Conservation (phyloP, 495 filamentous ascomycete species). For the Penicillium crystallinum region DNA sequence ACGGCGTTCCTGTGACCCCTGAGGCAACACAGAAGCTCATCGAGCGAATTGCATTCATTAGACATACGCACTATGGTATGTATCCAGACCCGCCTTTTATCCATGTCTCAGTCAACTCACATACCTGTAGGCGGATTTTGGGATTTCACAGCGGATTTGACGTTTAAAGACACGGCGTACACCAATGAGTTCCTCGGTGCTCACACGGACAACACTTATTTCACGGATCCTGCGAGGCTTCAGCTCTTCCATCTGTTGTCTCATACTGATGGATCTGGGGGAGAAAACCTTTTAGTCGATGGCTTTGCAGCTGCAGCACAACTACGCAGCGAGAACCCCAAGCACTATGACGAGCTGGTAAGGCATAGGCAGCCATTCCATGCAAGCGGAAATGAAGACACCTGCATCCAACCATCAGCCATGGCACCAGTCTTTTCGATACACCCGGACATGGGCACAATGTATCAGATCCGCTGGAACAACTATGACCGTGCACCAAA, state of each 20-base stretch:
- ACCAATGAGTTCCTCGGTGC: conserved; percentile 68
- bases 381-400: conserved; percentile 77
- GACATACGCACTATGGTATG: conserved; percentile 80
- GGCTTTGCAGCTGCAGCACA: conserved; percentile 66
- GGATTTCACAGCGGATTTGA: conserved; percentile 85
- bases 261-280: conserved; percentile 61
- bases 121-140: conserved; percentile 69
- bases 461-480: conserved; percentile 83
- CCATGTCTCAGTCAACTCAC: conserved; percentile 1
- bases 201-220: conserved; percentile 94
- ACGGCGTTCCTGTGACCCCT: conserved; percentile 59
- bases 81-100: neutral
- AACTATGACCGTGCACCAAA: conserved; percentile 72
- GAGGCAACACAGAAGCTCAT: conserved; percentile 65
- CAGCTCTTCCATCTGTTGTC: conserved; percentile 88
- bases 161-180: conserved; percentile 89
- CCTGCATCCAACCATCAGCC: conserved; percentile 64
- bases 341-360: conserved; percentile 49
- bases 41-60: conserved; percentile 75
- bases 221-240: conserved; percentile 80
- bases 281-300: conserved; percentile 73
- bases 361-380: conserved; percentile 59
- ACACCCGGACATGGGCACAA: conserved; percentile 23
- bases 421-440: conserved; percentile 60
- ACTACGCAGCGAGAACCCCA: conserved; percentile 43